Percentiles rank a stretch among this genome's conserved stretches.
Conservation (phyloP, 2,329 filamentous ascomycete genomes). For the Arachnopeziza araneosa region DNA sequence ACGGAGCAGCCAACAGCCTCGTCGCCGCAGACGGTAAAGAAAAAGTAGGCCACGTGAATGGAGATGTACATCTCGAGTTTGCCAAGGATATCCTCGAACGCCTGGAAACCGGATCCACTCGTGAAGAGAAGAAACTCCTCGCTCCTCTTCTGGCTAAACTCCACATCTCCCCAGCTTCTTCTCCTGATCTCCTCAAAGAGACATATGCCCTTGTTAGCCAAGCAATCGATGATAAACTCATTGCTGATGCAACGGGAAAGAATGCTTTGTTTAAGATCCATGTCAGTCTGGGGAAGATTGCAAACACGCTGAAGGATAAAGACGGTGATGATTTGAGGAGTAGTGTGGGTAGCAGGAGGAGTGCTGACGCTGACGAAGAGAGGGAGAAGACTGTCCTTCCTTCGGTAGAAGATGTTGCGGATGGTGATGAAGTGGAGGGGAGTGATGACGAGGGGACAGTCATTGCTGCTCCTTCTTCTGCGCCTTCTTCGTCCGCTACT, state of each 20-base stretch:
- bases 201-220: slow-evolving; percentile 53
- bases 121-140: slow-evolving; percentile 81
- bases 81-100: slow-evolving; percentile 73
- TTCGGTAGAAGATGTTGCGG: slow-evolving; percentile 29
- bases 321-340: slow-evolving; percentile 9
- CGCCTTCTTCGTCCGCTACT: not conserved
- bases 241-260: slow-evolving; percentile 54
- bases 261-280: slow-evolving; percentile 66
- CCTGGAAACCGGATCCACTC: slow-evolving; percentile 52
- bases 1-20: slow-evolving; percentile 39
- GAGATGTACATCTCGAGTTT: slow-evolving; percentile 75
- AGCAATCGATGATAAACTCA: slow-evolving; percentile 57
- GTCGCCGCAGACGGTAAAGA: slow-evolving; percentile 43
- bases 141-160: slow-evolving; percentile 77
- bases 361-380: slow-evolving; percentile 6
- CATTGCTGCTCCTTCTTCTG: not conserved
- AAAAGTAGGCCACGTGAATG: slow-evolving; percentile 60
- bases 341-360: slow-evolving; percentile 29
- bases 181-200: slow-evolving; percentile 51
- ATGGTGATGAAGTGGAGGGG: slow-evolving; percentile 33
- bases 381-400: slow-evolving; percentile 27
- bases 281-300: slow-evolving; percentile 61
- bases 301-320: slow-evolving; percentile 50
- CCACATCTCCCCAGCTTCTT: slow-evolving; percentile 64
- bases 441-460: slow-evolving; percentile 28